Evolutionary conservation across 1,284 basidiomycete species (phyloP), one percentile per base, ranked within the genome.

Genomic region (Calocybe gambosa): DNA sequence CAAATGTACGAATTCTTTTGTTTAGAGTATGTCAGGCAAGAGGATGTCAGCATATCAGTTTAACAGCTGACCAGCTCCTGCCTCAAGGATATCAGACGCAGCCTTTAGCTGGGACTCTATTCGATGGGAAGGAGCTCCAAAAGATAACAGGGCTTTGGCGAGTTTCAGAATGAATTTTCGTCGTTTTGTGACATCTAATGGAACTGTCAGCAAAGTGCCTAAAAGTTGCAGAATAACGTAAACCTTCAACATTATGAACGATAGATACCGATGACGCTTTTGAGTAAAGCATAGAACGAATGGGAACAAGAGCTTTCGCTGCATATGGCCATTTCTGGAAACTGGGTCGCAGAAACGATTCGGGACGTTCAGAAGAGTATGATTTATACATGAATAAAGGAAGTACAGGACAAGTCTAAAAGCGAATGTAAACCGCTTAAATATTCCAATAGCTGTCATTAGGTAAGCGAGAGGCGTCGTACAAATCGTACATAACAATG

Each of bases 121-220:
- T 25, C 90, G 76, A 64, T 93, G 91, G 20, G 89, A 90, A 3
- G 90, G 91, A 16, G 90, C 86, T 15, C 91, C 90, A 59, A 87
- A 90, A 2, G 75, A 71, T 57, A 94, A 75, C 34, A 94, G 71
- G 8, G 85, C 85, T 62, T 86, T 89, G 19, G 88, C 85, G 23
- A 93, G 75, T 57, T 82, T 83, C 49, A 92, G 68, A 21, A 93
- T 75, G 63, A 93, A 93, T 49, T 82, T 78, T 58, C 85, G 80
- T 42, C 86, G 75, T 46, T 73, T 68, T 28, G 73, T 65, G 36
- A 80, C 71, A 42, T 80, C 85, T 84, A 53, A 8, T 45, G 10
- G 39, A n/a, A 40, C 23, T 46, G 42, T 36, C 25, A 45, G 33
- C 43, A 18, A 12, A 39, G 16, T 26, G 31, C 39, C 23, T 12